These are phyloP conservation scores for Xylariales sp. DNA, from an alignment of 2,329 filamentous ascomycete species.

Conservation along the genomic window DNA sequence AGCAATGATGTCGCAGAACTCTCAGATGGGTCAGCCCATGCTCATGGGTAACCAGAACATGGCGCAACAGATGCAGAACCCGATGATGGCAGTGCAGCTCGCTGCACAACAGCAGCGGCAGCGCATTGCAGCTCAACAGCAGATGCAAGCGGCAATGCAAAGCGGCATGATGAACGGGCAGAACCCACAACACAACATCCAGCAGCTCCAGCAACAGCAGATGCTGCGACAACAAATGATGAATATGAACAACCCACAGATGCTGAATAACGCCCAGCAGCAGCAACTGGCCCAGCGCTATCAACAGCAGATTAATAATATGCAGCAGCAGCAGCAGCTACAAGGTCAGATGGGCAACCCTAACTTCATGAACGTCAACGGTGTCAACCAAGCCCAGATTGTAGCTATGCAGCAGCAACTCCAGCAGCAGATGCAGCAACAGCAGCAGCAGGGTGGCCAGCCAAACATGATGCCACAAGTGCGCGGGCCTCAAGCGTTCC, in stretches of 20 bases:
- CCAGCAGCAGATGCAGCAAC: conserved; percentile 22
- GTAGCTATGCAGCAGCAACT: conserved; percentile 29
- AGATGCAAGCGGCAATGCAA: conserved; percentile 23
- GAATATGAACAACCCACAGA: conserved; percentile 27
- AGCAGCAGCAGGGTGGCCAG: conserved; percentile 19
- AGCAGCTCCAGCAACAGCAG: conserved; percentile 39
- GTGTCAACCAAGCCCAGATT: conserved; percentile 25
- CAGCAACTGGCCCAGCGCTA: conserved; percentile 28
- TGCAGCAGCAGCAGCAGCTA: conserved; percentile 35
- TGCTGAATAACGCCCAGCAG: conserved; percentile 34
- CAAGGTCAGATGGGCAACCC: conserved; percentile 22
- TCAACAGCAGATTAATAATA: conserved; percentile 22
- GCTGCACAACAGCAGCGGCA: conserved; percentile 19
- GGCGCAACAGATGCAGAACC: conserved; percentile 25
- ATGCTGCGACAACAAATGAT: conserved; percentile 35
- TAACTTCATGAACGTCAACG: conserved; percentile 36
- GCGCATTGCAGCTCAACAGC: conserved; percentile 23
- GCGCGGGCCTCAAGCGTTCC: conserved; percentile 6
- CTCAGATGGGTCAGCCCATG: conserved; percentile 49
- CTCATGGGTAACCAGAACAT: conserved; percentile 45
- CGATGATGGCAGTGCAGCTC: conserved; percentile 42
- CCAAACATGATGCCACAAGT: conserved; percentile 10
- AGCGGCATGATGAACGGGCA: conserved; percentile 24
- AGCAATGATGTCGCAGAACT: conserved; percentile 52
- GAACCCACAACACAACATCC: conserved; percentile 30